Conservation (phyloP, 1,284 basidiomycete species). For the Irpex sp. region DNA sequence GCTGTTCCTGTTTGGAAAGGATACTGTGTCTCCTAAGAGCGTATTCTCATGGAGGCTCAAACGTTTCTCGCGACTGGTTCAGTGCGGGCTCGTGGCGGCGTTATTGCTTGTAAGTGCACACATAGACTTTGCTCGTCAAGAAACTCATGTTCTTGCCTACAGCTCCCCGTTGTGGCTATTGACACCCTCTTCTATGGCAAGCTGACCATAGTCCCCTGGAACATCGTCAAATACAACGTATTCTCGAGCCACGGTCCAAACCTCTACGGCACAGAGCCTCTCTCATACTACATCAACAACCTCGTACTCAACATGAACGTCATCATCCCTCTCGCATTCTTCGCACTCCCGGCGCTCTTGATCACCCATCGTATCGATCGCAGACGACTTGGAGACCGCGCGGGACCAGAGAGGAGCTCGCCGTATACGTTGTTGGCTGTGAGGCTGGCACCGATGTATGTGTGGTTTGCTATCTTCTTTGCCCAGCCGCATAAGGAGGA, state of each 20-base stretch:
- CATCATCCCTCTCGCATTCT: conserved; percentile 74
- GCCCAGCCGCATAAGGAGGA: conserved; percentile 96
- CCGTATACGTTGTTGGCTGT: conserved; percentile 75
- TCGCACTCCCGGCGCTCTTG: conserved; percentile 77
- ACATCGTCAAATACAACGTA: conserved; percentile 93
- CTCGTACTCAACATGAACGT: conserved; percentile 94
- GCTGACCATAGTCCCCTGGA: conserved; percentile 81
- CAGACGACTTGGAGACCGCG: conserved; percentile 71
- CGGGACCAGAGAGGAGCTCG: conserved; percentile 60
- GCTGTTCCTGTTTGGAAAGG: conserved; percentile 75
- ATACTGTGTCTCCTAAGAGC: conserved; percentile 55
- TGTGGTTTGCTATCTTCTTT: conserved; percentile 83
- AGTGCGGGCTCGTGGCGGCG: conserved; percentile 54
- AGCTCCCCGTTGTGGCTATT: conserved; percentile 79
- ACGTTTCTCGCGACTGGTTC: conserved; percentile 62
- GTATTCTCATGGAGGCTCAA: conserved; percentile 53
- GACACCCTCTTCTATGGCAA: conserved; percentile 90
- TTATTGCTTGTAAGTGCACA: conserved; percentile 68
- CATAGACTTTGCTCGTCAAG: background rate
- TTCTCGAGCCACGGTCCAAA: conserved; percentile 82
- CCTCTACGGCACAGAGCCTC: conserved; percentile 91
- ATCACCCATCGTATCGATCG: conserved; percentile 76
- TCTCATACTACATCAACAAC: conserved; percentile 82
- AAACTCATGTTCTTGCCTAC: conserved; percentile 6
- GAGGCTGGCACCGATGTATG: conserved; percentile 81